Base-by-base conservation (phyloP, 2,329 filamentous ascomycete species). In the Ascochyta rabiei region DNA sequence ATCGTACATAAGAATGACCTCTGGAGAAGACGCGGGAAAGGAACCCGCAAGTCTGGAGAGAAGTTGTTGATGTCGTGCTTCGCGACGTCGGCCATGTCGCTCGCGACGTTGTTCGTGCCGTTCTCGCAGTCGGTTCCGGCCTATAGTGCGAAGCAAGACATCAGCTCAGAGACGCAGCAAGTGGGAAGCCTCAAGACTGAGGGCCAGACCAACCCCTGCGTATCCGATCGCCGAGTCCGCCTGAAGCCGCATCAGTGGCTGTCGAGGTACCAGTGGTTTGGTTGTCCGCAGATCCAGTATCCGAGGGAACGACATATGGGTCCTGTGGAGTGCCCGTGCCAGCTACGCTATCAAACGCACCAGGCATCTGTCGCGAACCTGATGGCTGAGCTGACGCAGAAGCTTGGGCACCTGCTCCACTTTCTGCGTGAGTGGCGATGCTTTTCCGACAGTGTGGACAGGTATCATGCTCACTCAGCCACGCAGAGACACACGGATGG, bases 391-490 rank as follows among this genome's bases (percentile, higher is more conserved):
- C 37, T 7, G 57, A 55, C 9, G 60, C 21, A 21, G 57, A 39
- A 15, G 55, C 45, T 40, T 58, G 54, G 31, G 41, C 45, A 15
- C 57, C 65, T 4, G 48, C 42, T 72, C 57, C 59, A 38, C 53
- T 59, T 48, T 69, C 66, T 15, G 53, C 48, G 12, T 53, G 47
- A 47, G 69, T 71, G 15, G 83, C 78, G 58, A 82, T 81, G 12
- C 80, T 76, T 59, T 79, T 83, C 34, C 90, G 84, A 69, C 90
- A 93, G 48, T 92, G 88, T 1, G 93, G 93, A 67, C 93, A 98
- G 0, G 93, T 96, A 67, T 97, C 92, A 75, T 97, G 93, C 75
- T 96, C 90, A 66, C 84, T 85, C 46, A 98, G 78, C 93, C 93
- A 98, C 44, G 89, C 81, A 21, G 86, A 82, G 30, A 95, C 89